These are phyloP conservation scores for Blastocystis sp. DNA, from an alignment of 352 stramenopile species.

Conservation along the genomic window DNA sequence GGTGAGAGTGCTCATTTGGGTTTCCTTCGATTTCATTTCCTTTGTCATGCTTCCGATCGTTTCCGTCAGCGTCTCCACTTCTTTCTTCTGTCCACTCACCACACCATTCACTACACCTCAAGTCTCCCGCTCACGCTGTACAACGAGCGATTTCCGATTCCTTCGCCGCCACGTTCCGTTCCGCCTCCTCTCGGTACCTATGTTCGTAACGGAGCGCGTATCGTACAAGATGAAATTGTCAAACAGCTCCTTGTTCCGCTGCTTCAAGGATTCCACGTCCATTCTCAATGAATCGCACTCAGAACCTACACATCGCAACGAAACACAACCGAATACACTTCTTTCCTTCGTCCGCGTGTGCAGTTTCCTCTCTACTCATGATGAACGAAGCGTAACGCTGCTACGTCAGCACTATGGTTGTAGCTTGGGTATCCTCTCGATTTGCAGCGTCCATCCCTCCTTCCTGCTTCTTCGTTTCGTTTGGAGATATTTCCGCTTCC, in stretches of 20 bases:
- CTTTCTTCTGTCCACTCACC: constrained; percentile 29
- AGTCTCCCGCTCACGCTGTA: not conserved
- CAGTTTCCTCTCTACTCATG: not conserved
- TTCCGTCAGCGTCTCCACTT: constrained; percentile 22
- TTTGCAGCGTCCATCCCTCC: no score
- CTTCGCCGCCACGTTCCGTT: not conserved
- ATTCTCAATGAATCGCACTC: constrained; percentile 40
- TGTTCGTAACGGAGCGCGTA: not conserved
- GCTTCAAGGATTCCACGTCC: constrained; percentile 25
- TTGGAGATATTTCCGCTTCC: not conserved
- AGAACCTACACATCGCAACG: constrained; percentile 16
- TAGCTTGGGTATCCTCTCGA: not conserved
- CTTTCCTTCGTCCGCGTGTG: not conserved
- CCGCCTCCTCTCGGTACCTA: constrained; percentile 29
- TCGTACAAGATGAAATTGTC: constrained; percentile 46
- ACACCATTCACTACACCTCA: constrained; percentile 15
- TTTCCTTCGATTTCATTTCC: not conserved
- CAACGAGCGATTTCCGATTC: constrained; percentile 24
- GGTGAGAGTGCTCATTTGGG: not conserved
- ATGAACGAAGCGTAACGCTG: not conserved
- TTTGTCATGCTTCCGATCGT: constrained; percentile 14
- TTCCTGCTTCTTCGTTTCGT: not conserved
- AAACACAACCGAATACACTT: not conserved
- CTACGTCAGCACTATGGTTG: no score
- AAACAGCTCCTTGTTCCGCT: constrained; percentile 18